Conservation (phyloP, 2,329 filamentous ascomycete species). For the Teratosphaeria destructans region DNA sequence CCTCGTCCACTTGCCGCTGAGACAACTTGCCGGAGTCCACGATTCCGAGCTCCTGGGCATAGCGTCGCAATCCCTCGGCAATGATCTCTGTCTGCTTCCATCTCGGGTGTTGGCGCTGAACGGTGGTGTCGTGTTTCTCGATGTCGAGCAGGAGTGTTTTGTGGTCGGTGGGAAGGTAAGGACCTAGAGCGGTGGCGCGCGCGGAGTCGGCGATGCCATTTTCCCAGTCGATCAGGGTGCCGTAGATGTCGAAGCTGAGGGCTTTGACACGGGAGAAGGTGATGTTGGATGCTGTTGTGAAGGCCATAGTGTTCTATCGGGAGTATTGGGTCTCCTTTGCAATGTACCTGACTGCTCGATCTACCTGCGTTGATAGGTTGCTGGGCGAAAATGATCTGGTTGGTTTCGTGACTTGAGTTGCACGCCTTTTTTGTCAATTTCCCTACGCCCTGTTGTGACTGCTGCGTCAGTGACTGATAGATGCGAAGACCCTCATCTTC, state of each 20-base stretch:
- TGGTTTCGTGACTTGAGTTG: no score
- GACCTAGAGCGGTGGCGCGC: conserved; percentile 35
- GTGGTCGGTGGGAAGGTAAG: conserved; percentile 35
- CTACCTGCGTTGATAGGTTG: no score
- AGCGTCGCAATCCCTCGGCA: conserved; percentile 22
- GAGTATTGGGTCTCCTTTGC: background rate
- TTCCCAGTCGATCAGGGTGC: conserved; percentile 72
- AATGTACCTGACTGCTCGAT: background rate
- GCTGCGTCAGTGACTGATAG: background rate
- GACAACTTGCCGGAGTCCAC: conserved; percentile 39
- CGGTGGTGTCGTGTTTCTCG: conserved; percentile 37
- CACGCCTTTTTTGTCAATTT: no score
- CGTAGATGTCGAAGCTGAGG: conserved; percentile 69
- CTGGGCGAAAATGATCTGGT: no score
- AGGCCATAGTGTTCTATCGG: background rate
- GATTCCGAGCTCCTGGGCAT: conserved; percentile 31
- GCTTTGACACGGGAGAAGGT: conserved; percentile 27
- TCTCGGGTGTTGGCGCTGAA: conserved; percentile 45
- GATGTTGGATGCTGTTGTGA: conserved; percentile 11
- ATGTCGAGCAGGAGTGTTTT: conserved; percentile 33
- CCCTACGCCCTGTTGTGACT: no score
- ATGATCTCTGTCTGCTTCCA: conserved; percentile 49
- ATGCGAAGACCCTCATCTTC: no score
- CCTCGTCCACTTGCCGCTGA: conserved; percentile 33
- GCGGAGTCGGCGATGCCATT: conserved; percentile 50